phyloP scores from a whole-genome alignment of 2,329 filamentous ascomycete genomes.

The Ascochyta rabiei region DNA sequence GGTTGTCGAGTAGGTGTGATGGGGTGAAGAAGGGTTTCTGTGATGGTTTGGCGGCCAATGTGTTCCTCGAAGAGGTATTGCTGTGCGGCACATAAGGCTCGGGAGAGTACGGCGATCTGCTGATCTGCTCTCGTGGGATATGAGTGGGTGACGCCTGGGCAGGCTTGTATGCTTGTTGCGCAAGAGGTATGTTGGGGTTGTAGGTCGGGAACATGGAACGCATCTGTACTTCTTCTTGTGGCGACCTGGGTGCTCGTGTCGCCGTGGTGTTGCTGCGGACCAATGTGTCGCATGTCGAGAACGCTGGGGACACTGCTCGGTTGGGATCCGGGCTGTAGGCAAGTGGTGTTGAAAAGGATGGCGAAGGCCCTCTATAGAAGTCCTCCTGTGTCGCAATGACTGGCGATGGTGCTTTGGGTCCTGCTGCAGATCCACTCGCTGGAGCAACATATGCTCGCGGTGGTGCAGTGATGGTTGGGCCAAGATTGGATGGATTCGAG shows the following conservation, averaged over 20 bases:
- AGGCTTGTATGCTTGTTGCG: conserved; percentile 73
- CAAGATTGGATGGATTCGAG: conserved; percentile 32
- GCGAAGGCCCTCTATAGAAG: conserved; percentile 27
- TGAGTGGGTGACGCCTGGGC: conserved; percentile 68
- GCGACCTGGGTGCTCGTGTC: conserved; percentile 33
- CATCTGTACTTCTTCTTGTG: conserved; percentile 54
- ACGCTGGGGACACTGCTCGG: conserved; percentile 43
- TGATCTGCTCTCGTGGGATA: conserved; percentile 69
- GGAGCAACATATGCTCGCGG: conserved; percentile 37
- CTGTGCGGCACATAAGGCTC: conserved; percentile 53
- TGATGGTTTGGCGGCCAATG: conserved; percentile 23
- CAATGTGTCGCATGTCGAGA: conserved; percentile 45
- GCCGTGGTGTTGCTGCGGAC: conserved; percentile 48
- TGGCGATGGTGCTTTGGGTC: conserved; percentile 29
- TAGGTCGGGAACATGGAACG: conserved; percentile 79
- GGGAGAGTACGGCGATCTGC: conserved; percentile 65
- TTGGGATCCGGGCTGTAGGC: conserved; percentile 37
- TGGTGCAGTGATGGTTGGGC: conserved; percentile 30
- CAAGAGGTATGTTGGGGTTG: conserved; percentile 69
- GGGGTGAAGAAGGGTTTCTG: conserved; percentile 51
- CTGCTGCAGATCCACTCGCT: conserved; percentile 29
- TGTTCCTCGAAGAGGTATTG: conserved; percentile 39
- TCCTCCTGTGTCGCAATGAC: conserved; percentile 22
- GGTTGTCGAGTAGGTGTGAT: conserved; percentile 66
- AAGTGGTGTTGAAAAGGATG: conserved; percentile 9